Percentiles rank a stretch among this genome's conserved stretches.
Evolutionary conservation across 305 asterid genomes (phyloP).

Genomic region (Ilex paraguariensis): DNA sequence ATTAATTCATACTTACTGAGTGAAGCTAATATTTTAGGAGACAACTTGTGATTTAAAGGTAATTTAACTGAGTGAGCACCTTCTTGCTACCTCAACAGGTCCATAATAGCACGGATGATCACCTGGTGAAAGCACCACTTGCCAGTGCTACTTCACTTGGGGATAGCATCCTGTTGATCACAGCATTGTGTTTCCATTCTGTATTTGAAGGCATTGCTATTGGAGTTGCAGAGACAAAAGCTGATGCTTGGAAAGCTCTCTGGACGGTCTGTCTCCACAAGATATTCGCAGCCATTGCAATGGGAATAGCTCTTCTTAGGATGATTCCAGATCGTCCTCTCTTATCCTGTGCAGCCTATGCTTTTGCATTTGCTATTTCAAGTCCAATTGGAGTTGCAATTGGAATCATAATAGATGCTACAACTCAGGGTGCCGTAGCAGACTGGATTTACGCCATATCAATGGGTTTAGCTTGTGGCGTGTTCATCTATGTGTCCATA

Average conservation of each 20-base stretch:
- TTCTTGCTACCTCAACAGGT: conserved; percentile 7
- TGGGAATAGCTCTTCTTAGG: conserved; percentile 92
- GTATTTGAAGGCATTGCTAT: conserved; percentile 91
- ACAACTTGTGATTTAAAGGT: background rate
- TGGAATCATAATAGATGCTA: conserved; percentile 74
- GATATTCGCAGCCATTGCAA: conserved; percentile 85
- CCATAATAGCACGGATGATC: conserved; percentile 21
- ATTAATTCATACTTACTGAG: background rate
- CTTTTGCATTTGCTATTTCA: conserved; percentile 85
- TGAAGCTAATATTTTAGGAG: background rate
- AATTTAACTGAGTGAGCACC: background rate
- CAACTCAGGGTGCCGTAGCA: conserved; percentile 71
- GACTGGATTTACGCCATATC: conserved; percentile 87
- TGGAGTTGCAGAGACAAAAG: conserved; percentile 75
- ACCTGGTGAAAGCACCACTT: conserved; percentile 32
- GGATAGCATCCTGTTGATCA: conserved; percentile 62
- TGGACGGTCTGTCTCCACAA: conserved; percentile 91
- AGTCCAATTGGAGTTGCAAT: conserved; percentile 81
- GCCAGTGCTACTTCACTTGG: conserved; percentile 52
- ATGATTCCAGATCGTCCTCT: conserved; percentile 88
- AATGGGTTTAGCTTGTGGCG: conserved; percentile 93
- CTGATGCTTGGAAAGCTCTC: conserved; percentile 84
- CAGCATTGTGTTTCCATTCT: conserved; percentile 80
- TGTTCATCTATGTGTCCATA: conserved; percentile 77
- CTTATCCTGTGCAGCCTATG: conserved; percentile 55